Evolutionary conservation across 2,329 filamentous ascomycete species (phyloP).

Genomic region (Fusarium domesticum): DNA sequence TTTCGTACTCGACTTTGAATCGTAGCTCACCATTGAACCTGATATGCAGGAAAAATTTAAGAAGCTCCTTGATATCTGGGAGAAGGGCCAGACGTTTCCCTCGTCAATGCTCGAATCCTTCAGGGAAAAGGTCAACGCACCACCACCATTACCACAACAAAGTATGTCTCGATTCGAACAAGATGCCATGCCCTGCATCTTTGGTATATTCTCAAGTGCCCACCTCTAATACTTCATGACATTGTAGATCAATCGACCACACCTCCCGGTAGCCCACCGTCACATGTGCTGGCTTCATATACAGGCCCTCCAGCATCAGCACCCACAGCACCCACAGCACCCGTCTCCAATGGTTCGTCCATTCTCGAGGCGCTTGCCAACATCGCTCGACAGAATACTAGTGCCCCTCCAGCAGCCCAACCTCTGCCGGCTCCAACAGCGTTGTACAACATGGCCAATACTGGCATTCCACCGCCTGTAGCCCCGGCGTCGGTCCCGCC

Average conservation of each 20-base stretch:
- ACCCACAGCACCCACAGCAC: conserved; percentile 36
- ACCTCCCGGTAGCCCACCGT: conserved; percentile 61
- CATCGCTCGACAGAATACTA: conserved; percentile 71
- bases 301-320: conserved; percentile 27
- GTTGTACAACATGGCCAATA: conserved; percentile 38
- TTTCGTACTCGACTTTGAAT: conserved; percentile 21
- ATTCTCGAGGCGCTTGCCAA: conserved; percentile 79
- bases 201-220: conserved; percentile 3
- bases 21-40: conserved; percentile 40
- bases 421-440: conserved; percentile 42
- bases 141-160: conserved; percentile 48
- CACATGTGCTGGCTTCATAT: conserved; percentile 42
- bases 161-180: conserved; percentile 54
- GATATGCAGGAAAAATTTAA: conserved; percentile 81
- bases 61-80: conserved; percentile 97
- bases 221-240: conserved; percentile 15
- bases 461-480: conserved; percentile 33
- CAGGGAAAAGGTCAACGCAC: conserved; percentile 72
- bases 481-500: conserved; percentile 26
- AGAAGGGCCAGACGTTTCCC: conserved; percentile 90
- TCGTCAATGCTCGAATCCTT: conserved; percentile 73
- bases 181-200: background rate
- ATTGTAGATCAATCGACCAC: conserved; percentile 66
- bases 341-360: conserved; percentile 49
- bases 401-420: conserved; percentile 42